Percentiles rank a stretch among this genome's conserved stretches.
phyloP scores from a whole-genome alignment of 2,329 filamentous ascomycete genomes.

The Sclerotinia glacialis region DNA sequence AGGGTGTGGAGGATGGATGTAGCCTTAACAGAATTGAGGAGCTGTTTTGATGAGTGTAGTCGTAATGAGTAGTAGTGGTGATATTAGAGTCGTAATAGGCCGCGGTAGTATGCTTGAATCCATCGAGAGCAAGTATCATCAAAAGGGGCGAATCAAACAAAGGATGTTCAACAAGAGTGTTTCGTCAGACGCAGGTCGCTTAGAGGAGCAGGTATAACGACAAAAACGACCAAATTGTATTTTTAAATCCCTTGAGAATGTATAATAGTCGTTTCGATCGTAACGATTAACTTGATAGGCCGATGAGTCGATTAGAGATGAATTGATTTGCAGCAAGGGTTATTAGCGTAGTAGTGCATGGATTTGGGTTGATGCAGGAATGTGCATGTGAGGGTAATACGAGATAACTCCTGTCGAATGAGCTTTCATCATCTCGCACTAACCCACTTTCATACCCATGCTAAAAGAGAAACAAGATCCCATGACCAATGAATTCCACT shows the following conservation, averaged over 20 bases:
- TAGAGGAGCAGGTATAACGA: conserved; percentile 14
- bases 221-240: conserved; percentile 6
- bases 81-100: conserved; percentile 1
- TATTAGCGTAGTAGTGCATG: conserved; percentile 10
- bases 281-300: conserved; percentile 3
- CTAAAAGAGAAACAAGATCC: conserved; percentile 25
- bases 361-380: conserved; percentile 17
- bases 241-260: not conserved
- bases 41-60: not conserved
- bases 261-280: not conserved
- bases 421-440: conserved; percentile 14
- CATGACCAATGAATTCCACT: conserved; percentile 34
- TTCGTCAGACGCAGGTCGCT: conserved; percentile 22
- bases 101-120: not conserved
- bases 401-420: conserved; percentile 24
- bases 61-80: conserved; percentile 1
- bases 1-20: conserved; percentile 14
- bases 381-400: conserved; percentile 32
- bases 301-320: conserved; percentile 9
- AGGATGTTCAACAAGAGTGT: not conserved
- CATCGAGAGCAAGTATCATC: conserved; percentile 2
- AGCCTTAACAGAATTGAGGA: conserved; percentile 3
- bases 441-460: conserved; percentile 23
- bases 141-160: not conserved
- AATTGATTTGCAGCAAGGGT: conserved; percentile 19